These are phyloP conservation scores for Suillus discolor DNA, from an alignment of 768 basidiomycete genomes.

Conservation along the genomic window DNA sequence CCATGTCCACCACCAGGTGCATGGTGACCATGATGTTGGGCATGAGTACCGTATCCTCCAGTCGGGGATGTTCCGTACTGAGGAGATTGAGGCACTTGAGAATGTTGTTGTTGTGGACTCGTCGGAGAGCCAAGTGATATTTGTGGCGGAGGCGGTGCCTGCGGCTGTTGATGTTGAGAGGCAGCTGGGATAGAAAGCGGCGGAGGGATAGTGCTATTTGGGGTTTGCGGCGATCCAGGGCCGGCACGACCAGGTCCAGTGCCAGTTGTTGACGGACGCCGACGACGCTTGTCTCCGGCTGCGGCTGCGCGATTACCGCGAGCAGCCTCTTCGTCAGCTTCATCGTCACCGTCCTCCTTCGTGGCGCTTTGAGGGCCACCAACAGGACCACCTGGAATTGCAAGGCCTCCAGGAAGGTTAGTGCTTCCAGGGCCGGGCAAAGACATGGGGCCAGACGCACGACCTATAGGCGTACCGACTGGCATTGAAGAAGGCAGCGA, in stretches of 20 bases:
- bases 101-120: slow-evolving; percentile 68
- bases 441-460: slow-evolving; percentile 54
- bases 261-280: slow-evolving; percentile 58
- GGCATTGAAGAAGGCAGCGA: slow-evolving; percentile 75
- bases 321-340: slow-evolving; percentile 54
- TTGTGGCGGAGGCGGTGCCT: slow-evolving; percentile 46
- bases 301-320: slow-evolving; percentile 51
- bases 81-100: slow-evolving; percentile 56
- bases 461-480: slow-evolving; percentile 69
- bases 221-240: slow-evolving; percentile 57
- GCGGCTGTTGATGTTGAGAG: slow-evolving; percentile 34
- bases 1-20: slow-evolving; percentile 13
- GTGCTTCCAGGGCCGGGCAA: slow-evolving; percentile 49
- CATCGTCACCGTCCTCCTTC: slow-evolving; percentile 68
- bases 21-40: slow-evolving; percentile 54
- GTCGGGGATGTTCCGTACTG: slow-evolving; percentile 49
- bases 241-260: slow-evolving; percentile 33
- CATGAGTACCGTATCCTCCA: slow-evolving; percentile 50
- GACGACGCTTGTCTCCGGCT: slow-evolving; percentile 65
- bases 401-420: slow-evolving; percentile 80
- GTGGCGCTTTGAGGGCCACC: slow-evolving; percentile 36
- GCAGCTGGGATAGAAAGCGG: slow-evolving; percentile 48
- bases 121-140: slow-evolving; percentile 63
- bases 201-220: slow-evolving; percentile 59
- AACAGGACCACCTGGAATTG: slow-evolving; percentile 59